These are phyloP conservation scores for Vitis cinerea DNA, from an alignment of 164 flowering plant genomes.

Conservation along the genomic window DNA sequence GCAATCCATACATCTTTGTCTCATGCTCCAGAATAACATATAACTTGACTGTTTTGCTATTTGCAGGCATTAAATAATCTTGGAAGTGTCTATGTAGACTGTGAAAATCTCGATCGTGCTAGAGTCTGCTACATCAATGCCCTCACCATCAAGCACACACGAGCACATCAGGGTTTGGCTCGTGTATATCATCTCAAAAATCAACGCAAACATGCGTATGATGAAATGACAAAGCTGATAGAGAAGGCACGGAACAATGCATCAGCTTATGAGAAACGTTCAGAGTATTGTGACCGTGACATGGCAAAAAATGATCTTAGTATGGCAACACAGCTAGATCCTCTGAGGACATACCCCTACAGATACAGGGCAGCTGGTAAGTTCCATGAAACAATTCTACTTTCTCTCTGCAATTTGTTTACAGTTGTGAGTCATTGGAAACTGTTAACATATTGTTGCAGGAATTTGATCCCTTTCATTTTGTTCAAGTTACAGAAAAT, in stretches of 20 bases:
- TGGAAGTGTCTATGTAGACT: constrained; percentile 90
- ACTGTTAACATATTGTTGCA: too few species aligned
- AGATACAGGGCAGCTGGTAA: constrained; percentile 97
- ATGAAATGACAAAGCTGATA: constrained; percentile 95
- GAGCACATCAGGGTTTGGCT: constrained; percentile 98
- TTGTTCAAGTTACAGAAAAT: neutral
- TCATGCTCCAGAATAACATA: neutral
- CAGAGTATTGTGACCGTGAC: constrained; percentile 94
- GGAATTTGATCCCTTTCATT: too few species aligned
- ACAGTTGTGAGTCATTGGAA: neutral
- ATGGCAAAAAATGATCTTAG: constrained; percentile 82
- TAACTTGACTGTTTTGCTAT: constrained; percentile 9
- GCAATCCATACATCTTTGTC: neutral
- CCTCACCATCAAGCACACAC: constrained; percentile 81
- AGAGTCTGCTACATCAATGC: constrained; percentile 84
- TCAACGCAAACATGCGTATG: constrained; percentile 82
- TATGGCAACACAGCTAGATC: constrained; percentile 82
- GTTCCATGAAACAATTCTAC: constrained; percentile 7
- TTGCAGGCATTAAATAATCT: constrained; percentile 87
- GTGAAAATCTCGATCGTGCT: constrained; percentile 81
- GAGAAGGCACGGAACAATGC: constrained; percentile 86
- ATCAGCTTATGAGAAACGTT: constrained; percentile 95
- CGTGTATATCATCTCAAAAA: constrained; percentile 79
- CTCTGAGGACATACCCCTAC: constrained; percentile 92
- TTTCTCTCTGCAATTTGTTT: constrained; percentile 2